A percentile compares a stretch with the other conserved stretches of the same genome.
Evolutionary conservation across 1,139 yeast genomes (phyloP).

Genomic region (Lodderomyces parapsilosis): DNA sequence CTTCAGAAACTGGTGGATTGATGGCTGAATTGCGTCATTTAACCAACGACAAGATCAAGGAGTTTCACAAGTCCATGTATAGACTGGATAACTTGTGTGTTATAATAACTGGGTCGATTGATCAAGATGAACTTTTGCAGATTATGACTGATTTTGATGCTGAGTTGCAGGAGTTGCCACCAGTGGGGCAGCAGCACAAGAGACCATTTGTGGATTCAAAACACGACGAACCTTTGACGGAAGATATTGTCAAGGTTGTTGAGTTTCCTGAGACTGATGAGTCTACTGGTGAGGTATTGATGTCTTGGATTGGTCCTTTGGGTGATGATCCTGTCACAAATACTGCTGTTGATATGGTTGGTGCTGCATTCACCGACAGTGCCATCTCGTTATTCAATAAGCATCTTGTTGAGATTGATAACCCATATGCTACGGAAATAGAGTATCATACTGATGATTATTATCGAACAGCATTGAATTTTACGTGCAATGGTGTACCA

Average conservation of each 20-base stretch:
- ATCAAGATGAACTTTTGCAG: conserved; percentile 63
- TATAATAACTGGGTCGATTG: conserved; percentile 81
- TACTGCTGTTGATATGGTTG: conserved; percentile 68
- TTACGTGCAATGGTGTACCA: conserved; percentile 75
- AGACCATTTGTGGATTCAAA: conserved; percentile 85
- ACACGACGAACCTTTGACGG: conserved; percentile 42
- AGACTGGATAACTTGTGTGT: conserved; percentile 83
- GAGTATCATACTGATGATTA: conserved; percentile 72
- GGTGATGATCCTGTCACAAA: conserved; percentile 51
- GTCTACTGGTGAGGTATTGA: conserved; percentile 69
- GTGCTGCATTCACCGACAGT: conserved; percentile 76
- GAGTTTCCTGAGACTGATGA: conserved; percentile 92
- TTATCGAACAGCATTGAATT: conserved; percentile 54
- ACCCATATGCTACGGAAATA: conserved; percentile 77
- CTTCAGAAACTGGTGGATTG: conserved; percentile 93
- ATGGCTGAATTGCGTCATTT: conserved; percentile 73
- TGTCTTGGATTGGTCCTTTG: conserved; percentile 85
- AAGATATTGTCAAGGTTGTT: conserved; percentile 47
- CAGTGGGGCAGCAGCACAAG: conserved; percentile 29
- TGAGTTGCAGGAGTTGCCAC: conserved; percentile 44
- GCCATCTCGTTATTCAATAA: conserved; percentile 68
- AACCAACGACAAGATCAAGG: conserved; percentile 68
- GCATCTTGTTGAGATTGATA: conserved; percentile 73
- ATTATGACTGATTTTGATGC: conserved; percentile 65
- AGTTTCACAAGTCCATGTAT: conserved; percentile 71